Evolutionary conservation across 176 grass and related monocot genomes (phyloP), one percentile per base, ranked within the genome.

Genomic region (Cocos nucifera): DNA sequence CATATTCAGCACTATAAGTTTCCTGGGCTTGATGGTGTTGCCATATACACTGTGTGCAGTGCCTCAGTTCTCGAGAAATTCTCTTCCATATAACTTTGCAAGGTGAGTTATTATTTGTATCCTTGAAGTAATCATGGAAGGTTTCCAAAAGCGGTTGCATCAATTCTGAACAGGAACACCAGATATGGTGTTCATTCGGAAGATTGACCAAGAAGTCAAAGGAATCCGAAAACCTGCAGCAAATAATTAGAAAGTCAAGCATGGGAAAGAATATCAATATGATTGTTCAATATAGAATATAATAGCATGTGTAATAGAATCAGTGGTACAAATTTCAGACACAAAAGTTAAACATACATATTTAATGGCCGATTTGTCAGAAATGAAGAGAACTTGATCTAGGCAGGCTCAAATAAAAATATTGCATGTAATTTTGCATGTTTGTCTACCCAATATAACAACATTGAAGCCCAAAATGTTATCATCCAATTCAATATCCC

Each of bases 111-210:
- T 64, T 54, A 64, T 80, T 78, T 44, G 73, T 52, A 23, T 85
- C 85, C 17, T 67, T 26, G 60, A 79, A 84, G 62, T 74, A 96
- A 56, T 78, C 59, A 72, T 91, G 92, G 59, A 97, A 91, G 12
- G 85, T 88, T 73, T 97, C 81, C 59, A 97, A 59, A 62, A 97
- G 80, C 15, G 87, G 87, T 58, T 72, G 78, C 93, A 85, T 97
- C 44, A 91, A 71, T 73, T 88, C 73, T 74, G 87, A 69, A 67
- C 73, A 78, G 49, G 76, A 75, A 72, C 93, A 97, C 93, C 93
- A 97, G 65, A 97, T 82, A 66, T 97, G 93, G 24, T 75, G 67
- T 74, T 71, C 62, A 50, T 72, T 69, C 7, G 84, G 59, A 50
- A 80, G 56, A 53, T 72, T 82, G 21, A 78, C 71, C 73, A 97